Base-by-base conservation (phyloP, 2,329 filamentous ascomycete genomes). In the Acrocalymma vagum region DNA sequence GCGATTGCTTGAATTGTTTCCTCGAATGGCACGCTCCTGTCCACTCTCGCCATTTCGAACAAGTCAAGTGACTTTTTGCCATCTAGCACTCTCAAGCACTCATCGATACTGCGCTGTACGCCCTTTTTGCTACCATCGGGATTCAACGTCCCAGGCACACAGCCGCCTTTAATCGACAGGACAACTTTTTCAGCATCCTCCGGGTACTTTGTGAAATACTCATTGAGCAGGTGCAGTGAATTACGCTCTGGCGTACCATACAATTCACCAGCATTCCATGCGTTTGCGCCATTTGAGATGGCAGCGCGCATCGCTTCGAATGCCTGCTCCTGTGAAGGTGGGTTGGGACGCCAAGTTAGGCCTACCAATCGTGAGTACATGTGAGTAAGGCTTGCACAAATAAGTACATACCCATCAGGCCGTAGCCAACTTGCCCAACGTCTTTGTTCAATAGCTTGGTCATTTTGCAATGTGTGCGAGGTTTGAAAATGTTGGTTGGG, bases 151-250 rank as follows among this genome's bases (percentile, higher is more conserved):
- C 68, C 68, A 6, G 55, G 58, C 40, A 66, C 55, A 15, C 67
- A 23, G 4, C 74, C 76, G 8, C 77, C 75, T 52, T 80, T 80
- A 65, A 80, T 74, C n/a, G 66, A 73, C 13, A 81, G 49, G 8
- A 77, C 71, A n/a, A 80, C 71, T 48, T 78, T 77, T 20, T 70
- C 59, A 0, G 74, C 75, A 50, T 80, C 76, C 23, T 71, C 70
- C 5, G 78, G 78, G 47, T 80, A 76, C 51, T 75, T 72, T 17
- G 68, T 69, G 51, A 80, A 81, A 57, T 80, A 80, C 33, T 71
- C 72, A 15, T 72, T 71, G 16, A 81, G 67, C 6, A 80, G 62
- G 21, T 77, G 72, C 1, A 80, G 65, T 9, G 69, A 73, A 55
- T 78, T 80, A 47, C 62, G 63, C 22, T 75, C 67, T 2, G 72